phyloP scores from a whole-genome alignment of 1,284 basidiomycete genomes.

The Pseudozyma hubeiensis region DNA sequence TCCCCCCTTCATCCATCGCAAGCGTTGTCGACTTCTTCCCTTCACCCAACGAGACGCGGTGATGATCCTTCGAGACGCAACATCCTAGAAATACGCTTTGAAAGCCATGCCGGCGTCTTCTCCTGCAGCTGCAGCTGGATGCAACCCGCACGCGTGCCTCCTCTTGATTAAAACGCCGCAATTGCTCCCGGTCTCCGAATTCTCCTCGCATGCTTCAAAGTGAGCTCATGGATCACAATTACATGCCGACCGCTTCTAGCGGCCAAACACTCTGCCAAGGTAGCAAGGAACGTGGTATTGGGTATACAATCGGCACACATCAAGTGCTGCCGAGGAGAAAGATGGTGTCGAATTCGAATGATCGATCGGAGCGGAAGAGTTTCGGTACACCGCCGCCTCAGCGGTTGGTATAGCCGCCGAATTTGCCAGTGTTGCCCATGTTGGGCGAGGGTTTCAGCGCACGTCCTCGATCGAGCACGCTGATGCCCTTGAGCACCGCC shows the following conservation, averaged over 20 bases:
- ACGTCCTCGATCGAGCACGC: conserved; percentile 52
- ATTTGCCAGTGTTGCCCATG: conserved; percentile 48
- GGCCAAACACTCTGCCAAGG: not conserved
- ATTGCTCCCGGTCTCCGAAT: not conserved
- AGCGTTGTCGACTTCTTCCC: no score
- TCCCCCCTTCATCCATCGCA: no score
- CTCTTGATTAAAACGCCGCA: conserved; percentile 9
- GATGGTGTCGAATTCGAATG: not conserved
- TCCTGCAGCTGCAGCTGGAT: conserved; percentile 3
- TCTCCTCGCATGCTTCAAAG: not conserved
- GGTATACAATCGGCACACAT: conserved; percentile 5
- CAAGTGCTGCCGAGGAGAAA: not conserved
- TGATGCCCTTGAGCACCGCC: conserved; percentile 55
- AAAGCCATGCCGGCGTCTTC: conserved; percentile 7
- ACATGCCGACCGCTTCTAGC: not conserved
- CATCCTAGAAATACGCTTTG: no score
- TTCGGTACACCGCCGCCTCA: not conserved
- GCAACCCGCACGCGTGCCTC: conserved; percentile 1
- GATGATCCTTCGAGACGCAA: no score
- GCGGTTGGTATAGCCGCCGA: conserved; percentile 53
- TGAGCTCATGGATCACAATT: not conserved
- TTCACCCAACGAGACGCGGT: no score
- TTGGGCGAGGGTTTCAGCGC: conserved; percentile 50
- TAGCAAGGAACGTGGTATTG: conserved; percentile 1
- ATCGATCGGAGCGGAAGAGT: not conserved